Conservation (phyloP, 768 basidiomycete species). For the Leccinum uliginosum region DNA sequence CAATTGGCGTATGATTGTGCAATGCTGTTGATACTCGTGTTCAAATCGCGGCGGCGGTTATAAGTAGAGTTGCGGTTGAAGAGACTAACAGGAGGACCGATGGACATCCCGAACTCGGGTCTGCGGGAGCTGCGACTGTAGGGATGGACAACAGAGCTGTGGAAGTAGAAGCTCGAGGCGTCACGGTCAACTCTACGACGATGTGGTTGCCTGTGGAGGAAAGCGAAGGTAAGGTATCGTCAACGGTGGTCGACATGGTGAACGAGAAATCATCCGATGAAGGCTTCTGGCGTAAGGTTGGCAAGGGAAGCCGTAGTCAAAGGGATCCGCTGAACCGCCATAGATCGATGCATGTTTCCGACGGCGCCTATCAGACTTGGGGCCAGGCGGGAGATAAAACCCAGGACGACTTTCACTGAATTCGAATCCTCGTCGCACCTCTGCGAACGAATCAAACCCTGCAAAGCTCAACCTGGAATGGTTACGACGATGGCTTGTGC, state of each 20-base stretch:
- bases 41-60: constrained; percentile 56
- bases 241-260: constrained; percentile 49
- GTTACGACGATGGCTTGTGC: constrained; percentile 31
- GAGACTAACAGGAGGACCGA: too few species aligned
- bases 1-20: constrained; percentile 54
- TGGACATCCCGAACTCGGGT: too few species aligned
- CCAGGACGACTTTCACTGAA: constrained; percentile 41
- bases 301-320: constrained; percentile 55
- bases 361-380: constrained; percentile 37
- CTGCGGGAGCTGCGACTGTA: too few species aligned
- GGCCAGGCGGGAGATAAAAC: constrained; percentile 57
- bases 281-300: constrained; percentile 50
- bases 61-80: too few species aligned
- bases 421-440: too few species aligned
- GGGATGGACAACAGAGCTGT: too few species aligned
- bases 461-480: constrained; percentile 60
- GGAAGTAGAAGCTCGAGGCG: too few species aligned
- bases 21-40: constrained; percentile 52
- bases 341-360: constrained; percentile 55
- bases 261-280: constrained; percentile 57
- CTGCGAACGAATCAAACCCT: constrained; percentile 62
- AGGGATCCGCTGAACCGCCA: constrained; percentile 65
- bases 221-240: constrained; percentile 78
- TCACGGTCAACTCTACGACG: too few species aligned
- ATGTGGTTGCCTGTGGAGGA: constrained; percentile 37